Conservation (phyloP, 768 basidiomycete genomes). For the Auricularia auricula-judae region DNA sequence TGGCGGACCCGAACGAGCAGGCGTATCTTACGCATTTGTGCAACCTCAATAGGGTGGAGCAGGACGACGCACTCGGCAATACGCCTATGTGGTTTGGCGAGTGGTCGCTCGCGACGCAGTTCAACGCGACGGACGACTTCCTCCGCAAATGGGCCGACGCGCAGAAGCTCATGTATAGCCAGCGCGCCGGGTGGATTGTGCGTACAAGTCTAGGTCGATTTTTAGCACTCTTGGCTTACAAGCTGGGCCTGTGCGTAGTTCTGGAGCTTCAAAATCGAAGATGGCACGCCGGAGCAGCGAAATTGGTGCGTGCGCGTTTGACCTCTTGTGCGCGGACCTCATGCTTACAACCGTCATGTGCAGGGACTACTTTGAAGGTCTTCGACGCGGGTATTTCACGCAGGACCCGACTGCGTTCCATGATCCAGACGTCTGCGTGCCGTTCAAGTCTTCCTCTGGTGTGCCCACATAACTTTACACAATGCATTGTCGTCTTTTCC, state of each 20-base stretch:
- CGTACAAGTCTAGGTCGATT: conserved; percentile 15
- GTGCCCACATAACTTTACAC: too few species aligned
- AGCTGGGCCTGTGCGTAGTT: conserved; percentile 23
- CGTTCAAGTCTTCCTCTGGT: conserved; percentile 22
- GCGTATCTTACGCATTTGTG: conserved; percentile 62
- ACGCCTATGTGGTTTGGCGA: conserved; percentile 46
- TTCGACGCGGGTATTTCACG: conserved; percentile 49
- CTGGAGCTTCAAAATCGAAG: conserved; percentile 70
- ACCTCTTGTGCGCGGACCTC: neutral
- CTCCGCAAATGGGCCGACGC: conserved; percentile 62
- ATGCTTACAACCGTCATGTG: neutral
- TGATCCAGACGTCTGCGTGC: conserved; percentile 53
- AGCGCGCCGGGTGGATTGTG: conserved; percentile 58
- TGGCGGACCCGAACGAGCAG: conserved; percentile 49
- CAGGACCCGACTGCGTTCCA: conserved; percentile 44
- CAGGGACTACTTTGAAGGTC: conserved; percentile 63
- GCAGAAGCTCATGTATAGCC: conserved; percentile 53
- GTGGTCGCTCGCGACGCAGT: conserved; percentile 56
- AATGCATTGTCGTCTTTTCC: too few species aligned
- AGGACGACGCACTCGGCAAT: conserved; percentile 33
- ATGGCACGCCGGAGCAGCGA: conserved; percentile 36
- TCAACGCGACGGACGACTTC: conserved; percentile 50
- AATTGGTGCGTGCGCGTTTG: conserved; percentile 42
- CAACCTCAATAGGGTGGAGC: conserved; percentile 49
- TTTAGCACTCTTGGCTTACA: neutral